Evolutionary conservation across 306 rosid genomes (phyloP), one percentile per base, ranked within the genome.

Genomic region (Glycine tomentella): DNA sequence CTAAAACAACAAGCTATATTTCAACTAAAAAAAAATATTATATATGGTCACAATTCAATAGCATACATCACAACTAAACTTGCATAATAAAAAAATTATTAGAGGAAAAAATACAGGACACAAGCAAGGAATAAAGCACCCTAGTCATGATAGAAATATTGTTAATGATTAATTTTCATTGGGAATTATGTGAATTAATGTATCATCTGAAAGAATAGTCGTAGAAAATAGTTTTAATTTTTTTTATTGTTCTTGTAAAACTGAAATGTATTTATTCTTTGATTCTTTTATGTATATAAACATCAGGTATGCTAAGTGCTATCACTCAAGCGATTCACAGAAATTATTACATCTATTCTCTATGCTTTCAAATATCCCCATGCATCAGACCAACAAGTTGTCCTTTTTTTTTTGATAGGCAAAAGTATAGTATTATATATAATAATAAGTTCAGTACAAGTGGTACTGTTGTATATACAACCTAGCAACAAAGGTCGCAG

Each of bases 41-140:
- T 15, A 51, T 34, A 33, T 7, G 42, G 80, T 40, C 65, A 71
- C 65, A 80, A 75, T 73, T 49, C 66, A 76, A 56, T 76, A 79
- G 62, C 77, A 68, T 14, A 62, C n/a, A 59, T 68, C 42, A 76
- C 69, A 69, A 59, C 3, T 15, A 65, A 76, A 63, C 12, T 76
- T 14, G 68, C 52, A 61, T 15, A 42, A n/a, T n/a, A 6, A 42
- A 14, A 34, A 63, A 20, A n/a, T n/a, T n/a, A n/a, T n/a, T n/a
- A n/a, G n/a, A n/a, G n/a, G n/a, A n/a, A n/a, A n/a, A n/a, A n/a
- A n/a, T n/a, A n/a, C n/a, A n/a, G n/a, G n/a, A n/a, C n/a, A n/a
- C n/a, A n/a, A n/a, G n/a, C n/a, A n/a, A n/a, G n/a, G n/a, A n/a
- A n/a, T n/a, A n/a, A n/a, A n/a, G n/a, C n/a, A n/a, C n/a, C n/a